Evolutionary conservation across 352 stramenopile genomes (phyloP).

Genomic region (Globisporangium yorkense): DNA sequence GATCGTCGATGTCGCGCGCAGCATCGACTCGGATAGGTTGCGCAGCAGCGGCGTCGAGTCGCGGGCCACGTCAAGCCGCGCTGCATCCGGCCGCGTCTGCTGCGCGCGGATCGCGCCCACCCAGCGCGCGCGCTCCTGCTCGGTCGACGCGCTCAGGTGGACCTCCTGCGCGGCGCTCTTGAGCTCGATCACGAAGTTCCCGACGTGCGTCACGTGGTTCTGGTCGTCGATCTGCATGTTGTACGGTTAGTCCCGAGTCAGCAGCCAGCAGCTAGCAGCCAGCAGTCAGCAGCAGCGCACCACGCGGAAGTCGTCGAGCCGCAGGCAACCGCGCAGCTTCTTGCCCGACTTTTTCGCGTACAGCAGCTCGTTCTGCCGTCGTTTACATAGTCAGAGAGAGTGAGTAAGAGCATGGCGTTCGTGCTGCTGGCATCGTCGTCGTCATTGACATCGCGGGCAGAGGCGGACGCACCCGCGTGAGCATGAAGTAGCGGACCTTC

Average conservation of each 20-base stretch:
- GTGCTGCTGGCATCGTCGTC: too few species aligned
- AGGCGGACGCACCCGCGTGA: conserved; percentile 47
- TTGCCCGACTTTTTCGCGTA: conserved; percentile 85
- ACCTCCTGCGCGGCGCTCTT: conserved; percentile 38
- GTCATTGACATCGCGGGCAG: neutral
- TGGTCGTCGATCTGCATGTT: conserved; percentile 68
- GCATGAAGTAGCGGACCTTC: conserved; percentile 84
- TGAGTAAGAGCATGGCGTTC: neutral
- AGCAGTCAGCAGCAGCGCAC: conserved; percentile 24
- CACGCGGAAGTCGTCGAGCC: conserved; percentile 51
- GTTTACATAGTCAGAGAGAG: neutral
- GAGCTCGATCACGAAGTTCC: conserved; percentile 80
- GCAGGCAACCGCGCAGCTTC: conserved; percentile 43
- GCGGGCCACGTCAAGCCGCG: conserved; percentile 9
- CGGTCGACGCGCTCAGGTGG: conserved; percentile 70
- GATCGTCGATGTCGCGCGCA: conserved; percentile 17
- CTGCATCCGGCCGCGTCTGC: conserved; percentile 18
- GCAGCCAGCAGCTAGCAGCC: neutral
- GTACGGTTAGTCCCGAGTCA: neutral
- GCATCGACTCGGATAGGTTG: conserved; percentile 33
- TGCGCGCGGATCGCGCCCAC: conserved; percentile 43
- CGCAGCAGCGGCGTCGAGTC: conserved; percentile 27
- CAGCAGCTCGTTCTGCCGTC: conserved; percentile 49
- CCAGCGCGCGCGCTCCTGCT: conserved; percentile 67
- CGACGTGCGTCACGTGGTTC: conserved; percentile 61